Percentiles rank a stretch among this genome's conserved stretches.
phyloP scores from a whole-genome alignment of 495 filamentous ascomycete genomes.

The Podospora sp. region DNA sequence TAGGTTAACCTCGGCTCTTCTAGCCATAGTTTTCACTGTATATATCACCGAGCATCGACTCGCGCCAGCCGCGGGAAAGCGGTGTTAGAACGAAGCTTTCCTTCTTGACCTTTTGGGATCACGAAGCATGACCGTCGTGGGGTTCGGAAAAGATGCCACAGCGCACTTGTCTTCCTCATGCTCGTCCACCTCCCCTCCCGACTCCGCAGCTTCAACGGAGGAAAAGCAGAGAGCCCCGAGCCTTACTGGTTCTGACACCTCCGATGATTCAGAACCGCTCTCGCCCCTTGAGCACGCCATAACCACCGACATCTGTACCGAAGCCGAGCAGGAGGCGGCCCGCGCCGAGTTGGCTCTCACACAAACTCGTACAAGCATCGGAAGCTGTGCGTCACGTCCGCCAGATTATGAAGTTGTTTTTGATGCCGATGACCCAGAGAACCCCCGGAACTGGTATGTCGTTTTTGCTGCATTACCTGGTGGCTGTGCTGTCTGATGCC shows the following conservation, averaged over 20 bases:
- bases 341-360: conserved; percentile 25
- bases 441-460: conserved; percentile 68
- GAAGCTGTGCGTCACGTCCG: conserved; percentile 61
- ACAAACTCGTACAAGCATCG: conserved; percentile 53
- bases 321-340: not conserved
- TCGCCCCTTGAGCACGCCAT: conserved; percentile 41
- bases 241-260: conserved; percentile 13
- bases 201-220: not conserved
- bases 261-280: conserved; percentile 39
- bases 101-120: not conserved
- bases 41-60: conserved; percentile 4
- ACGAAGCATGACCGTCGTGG: not conserved
- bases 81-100: not conserved
- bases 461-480: no score
- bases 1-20: not conserved
- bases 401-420: conserved; percentile 78
- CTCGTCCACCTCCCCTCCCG: not conserved
- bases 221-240: not conserved
- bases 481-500: no score
- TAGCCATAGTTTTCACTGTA: not conserved
- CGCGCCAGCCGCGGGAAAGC: not conserved
- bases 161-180: not conserved
- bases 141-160: not conserved
- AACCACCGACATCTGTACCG: conserved; percentile 33
- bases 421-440: conserved; percentile 64